These are phyloP conservation scores for Mycena venus DNA, from an alignment of 768 basidiomycete genomes.

Conservation along the genomic window DNA sequence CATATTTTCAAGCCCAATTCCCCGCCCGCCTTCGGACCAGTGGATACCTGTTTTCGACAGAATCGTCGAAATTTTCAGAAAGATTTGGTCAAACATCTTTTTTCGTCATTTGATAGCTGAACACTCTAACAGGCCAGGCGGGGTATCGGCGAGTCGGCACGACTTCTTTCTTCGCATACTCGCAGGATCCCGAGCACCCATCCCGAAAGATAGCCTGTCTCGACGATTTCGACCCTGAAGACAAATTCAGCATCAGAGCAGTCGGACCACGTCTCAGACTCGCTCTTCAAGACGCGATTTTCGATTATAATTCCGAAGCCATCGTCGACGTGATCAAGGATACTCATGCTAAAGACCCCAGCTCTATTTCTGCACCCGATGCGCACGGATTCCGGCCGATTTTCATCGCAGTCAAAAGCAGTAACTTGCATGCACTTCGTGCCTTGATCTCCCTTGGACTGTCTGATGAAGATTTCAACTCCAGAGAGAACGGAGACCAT, in stretches of 20 bases:
- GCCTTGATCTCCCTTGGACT: constrained; percentile 7
- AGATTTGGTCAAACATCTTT: not conserved
- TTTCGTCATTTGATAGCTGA: no score
- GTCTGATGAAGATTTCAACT: constrained; percentile 13
- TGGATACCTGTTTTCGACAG: constrained; percentile 11
- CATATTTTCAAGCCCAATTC: constrained; percentile 10
- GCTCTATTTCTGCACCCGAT: not conserved
- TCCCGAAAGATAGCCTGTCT: not conserved
- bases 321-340: not conserved
- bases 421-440: constrained; percentile 3
- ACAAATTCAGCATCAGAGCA: not conserved
- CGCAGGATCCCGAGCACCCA: constrained; percentile 18
- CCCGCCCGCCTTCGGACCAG: constrained; percentile 13
- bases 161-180: constrained; percentile 19
- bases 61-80: constrained; percentile 20
- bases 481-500: constrained; percentile 17
- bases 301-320: not conserved
- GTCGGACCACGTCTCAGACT: not conserved
- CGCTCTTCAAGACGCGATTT: constrained; percentile 6
- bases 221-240: constrained; percentile 7
- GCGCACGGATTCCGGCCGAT: constrained; percentile 10
- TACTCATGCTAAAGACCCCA: not conserved
- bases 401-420: constrained; percentile 8
- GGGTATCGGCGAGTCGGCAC: constrained; percentile 16
- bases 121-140: no score